Base-by-base conservation (phyloP, 1,284 basidiomycete genomes). In the Cutaneotrichosporon spelunceum region DNA sequence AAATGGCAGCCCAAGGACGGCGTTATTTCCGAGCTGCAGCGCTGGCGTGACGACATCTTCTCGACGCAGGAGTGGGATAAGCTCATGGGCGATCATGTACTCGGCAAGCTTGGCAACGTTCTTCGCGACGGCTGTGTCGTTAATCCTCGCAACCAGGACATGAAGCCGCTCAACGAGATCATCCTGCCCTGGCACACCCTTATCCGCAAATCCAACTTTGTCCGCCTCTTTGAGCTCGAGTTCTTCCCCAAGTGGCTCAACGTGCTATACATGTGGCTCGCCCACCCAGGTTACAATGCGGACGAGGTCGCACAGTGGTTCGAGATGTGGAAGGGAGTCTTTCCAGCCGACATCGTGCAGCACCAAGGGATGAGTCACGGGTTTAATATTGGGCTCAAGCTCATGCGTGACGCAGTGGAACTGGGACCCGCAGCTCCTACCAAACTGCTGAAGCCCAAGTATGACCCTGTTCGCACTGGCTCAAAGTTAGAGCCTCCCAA, bases 221-320 rank as follows among this genome's bases (percentile, higher is more conserved):
- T 86, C 2, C 89, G 92, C 70, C 79, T 98, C 8, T 80, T 97
- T 65, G 90, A 94, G 74, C 83, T 84, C 9, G 92, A 93, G 71
- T 95, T 99, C 81, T 96, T 98, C 84, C 90, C 91, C 2, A 93
- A 94, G 73, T 99, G 93, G 93, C 83, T 99, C 55, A 86, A 91
- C 48, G 86, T 90, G n/a, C 80, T 99, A 39, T 88, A 93, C 71
- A 79, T 90, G 45, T 98, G 94, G 96, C 86, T 99, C 57, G 83
- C 88, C 13, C 89, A 92, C 74, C 88, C 91, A 0, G 83, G 81
- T 29, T 88, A 88, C 69, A 92, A 87, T 77, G 87, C 90, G 68
- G 90, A 88, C 68, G 92, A 99, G 77, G 90, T 99, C 4, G 90
- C 89, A 1, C 85, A 88, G 64, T 98, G 96, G 95, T 85, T 84